Evolutionary conservation across 2,329 filamentous ascomycete species (phyloP), one percentile per base, ranked within the genome.

Genomic region (Thielaviopsis euricoi): DNA sequence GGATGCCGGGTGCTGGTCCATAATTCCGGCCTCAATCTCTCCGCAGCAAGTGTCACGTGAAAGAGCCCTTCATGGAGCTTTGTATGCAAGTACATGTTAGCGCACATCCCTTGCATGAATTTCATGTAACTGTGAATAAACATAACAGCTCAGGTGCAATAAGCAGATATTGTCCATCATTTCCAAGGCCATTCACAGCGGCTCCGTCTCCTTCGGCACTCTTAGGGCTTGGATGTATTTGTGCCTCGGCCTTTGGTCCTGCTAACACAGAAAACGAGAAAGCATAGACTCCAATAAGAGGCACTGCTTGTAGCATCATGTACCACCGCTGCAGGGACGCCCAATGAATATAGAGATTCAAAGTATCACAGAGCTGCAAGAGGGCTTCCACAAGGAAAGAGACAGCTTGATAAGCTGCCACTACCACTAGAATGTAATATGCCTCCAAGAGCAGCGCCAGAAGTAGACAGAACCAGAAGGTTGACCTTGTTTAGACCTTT

Each of bases 241-340:
- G 15, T 23, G 56, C 51, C 50, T 57, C 56, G 53, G 56, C 56
- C 56, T 57, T 57, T 57, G 56, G 50, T 57, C 56, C 56, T 57
- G 56, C 52, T 57, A 21, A 48, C 56, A 53, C 52, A 50, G 50
- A 40, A 10, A 26, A 13, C 22, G n/a, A 21, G 50, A 46, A 53
- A 57, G 43, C 56, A 50, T 53, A 50, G 56, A 57, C 56, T 57
- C 56, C 56, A 56, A 57, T 57, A 33, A 57, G 56, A 57, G 56
- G 51, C 49, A 29, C 17, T 17, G 15, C 33, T 6, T 7, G 12
- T 21, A 21, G 17, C 4, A 19, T 19, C 43, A 48, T 48, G 43
- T 48, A 48, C 43, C 43, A 48, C 43, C 2, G 21, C n/a, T 48
- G 43, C 43, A 48, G 43, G n/a, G 43, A 48, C 21, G 43, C 43